Evolutionary conservation across 2,329 filamentous ascomycete genomes (phyloP), one percentile per base, ranked within the genome.

Genomic region (Penicillium sp.): DNA sequence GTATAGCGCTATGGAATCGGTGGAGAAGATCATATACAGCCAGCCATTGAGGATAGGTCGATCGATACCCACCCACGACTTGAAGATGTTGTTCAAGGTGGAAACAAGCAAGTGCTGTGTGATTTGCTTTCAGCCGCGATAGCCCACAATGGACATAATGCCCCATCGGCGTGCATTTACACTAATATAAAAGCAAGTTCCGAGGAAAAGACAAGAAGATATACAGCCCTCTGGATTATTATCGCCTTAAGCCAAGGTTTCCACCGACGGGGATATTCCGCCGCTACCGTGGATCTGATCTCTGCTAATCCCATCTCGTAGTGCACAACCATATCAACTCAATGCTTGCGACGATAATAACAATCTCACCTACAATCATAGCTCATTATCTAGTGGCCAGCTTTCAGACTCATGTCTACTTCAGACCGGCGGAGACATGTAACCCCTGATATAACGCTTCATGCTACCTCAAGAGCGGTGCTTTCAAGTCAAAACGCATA

Each of bases 241-340:
- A 45, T 25, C 42, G 7, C 5, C 4, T 45, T 19, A 13, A 43
- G 5, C 38, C 6, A 30, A 33, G 8, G 8, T 19, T 49, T 19
- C 10, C 28, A 51, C 28, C 22, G 28, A 22, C 46, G 46, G 46
- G 4, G 25, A 35, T 35, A 6, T 6, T 51, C 46, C n/a, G 5
- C 46, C 28, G 19, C 10, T 30, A 33, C 46, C 28, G 28, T 28
- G 28, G 46, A 51, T 13, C 46, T 10, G n/a, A 35, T 51, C n/a
- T 30, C 11, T 30, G 46, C 46, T 51, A 51, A 51, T 30, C 46
- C 46, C 6, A 35, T 33, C n/a, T 51, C 46, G 46, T 51, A 51
- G 35, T 51, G 28, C 26, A 49, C 28, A 19, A 19, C 19, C 28
- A 33, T n/a, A 7, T 33, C 8, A 46, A 28, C 25, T 28, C 14